Evolutionary conservation across 164 flowering plant species (phyloP).

Genomic region (Hamamelis virginiana): DNA sequence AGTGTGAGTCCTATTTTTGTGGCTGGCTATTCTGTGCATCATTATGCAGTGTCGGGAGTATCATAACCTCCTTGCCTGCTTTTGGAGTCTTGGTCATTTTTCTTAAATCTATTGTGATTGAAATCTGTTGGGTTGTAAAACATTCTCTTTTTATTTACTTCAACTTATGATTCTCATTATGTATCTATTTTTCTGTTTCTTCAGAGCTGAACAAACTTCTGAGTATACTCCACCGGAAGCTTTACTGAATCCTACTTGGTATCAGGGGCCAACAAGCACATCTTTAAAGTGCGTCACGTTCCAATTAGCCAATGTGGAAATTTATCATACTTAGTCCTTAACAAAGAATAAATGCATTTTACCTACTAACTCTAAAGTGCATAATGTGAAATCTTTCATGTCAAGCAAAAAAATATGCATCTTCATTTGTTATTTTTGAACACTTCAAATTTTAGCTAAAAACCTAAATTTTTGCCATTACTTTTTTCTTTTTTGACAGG

Average conservation of each 20-base stretch:
- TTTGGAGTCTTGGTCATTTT: not conserved
- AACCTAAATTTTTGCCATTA: not conserved
- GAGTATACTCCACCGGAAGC: conserved; percentile 97
- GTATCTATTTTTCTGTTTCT: conserved; percentile 11
- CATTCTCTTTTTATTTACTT: not conserved
- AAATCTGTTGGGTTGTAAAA: not conserved
- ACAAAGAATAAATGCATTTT: not conserved
- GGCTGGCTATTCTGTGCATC: not conserved
- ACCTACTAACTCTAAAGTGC: not conserved
- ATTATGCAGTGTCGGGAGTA: not conserved
- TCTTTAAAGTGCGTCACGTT: conserved; percentile 56
- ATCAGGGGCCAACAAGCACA: conserved; percentile 48
- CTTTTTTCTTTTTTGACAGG: conserved; percentile 40
- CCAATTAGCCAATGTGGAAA: not conserved
- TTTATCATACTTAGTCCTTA: not conserved
- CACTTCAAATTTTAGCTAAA: not conserved
- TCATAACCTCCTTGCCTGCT: not conserved
- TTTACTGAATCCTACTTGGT: conserved; percentile 77
- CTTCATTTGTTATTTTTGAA: not conserved
- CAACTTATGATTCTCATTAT: not conserved
- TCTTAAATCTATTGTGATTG: not conserved
- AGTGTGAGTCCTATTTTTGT: not conserved
- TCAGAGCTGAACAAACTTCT: conserved; percentile 87
- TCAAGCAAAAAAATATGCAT: not conserved
- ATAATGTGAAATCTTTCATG: not conserved